These are phyloP conservation scores for Mycosphaerella arachidis DNA, from an alignment of 2,329 filamentous ascomycete genomes.

Conservation along the genomic window DNA sequence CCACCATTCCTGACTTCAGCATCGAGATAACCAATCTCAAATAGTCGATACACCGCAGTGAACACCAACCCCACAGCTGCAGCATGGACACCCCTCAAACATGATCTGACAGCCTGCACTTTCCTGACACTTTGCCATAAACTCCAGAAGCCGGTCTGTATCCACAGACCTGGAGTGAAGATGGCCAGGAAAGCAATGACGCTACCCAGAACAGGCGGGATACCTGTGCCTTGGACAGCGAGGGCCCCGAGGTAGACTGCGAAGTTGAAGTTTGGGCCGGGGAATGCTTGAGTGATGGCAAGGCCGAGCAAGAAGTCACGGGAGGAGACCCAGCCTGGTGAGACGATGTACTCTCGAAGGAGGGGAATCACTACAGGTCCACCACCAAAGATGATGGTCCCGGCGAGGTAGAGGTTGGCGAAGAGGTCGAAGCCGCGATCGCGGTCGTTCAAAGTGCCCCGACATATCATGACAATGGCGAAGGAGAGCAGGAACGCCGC, in stretches of 20 bases:
- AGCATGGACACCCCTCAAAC: slow-evolving; percentile 40
- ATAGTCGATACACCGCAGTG: slow-evolving; percentile 43
- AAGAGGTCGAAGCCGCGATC: slow-evolving; percentile 59
- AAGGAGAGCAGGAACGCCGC: slow-evolving; percentile 53
- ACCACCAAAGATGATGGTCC: slow-evolving; percentile 53
- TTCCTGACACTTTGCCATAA: slow-evolving; percentile 38
- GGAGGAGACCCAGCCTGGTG: slow-evolving; percentile 64
- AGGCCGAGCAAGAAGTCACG: slow-evolving; percentile 70
- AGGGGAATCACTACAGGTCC: slow-evolving; percentile 45
- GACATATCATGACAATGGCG: slow-evolving; percentile 50
- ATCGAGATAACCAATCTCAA: slow-evolving; percentile 43
- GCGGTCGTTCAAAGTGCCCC: slow-evolving; percentile 36
- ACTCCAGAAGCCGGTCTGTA: slow-evolving; percentile 36
- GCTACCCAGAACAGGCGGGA: slow-evolving; percentile 34
- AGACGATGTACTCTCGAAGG: slow-evolving; percentile 49
- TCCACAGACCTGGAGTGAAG: slow-evolving; percentile 38
- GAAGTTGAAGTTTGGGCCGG: slow-evolving; percentile 59
- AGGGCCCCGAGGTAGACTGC: slow-evolving; percentile 41
- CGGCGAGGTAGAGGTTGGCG: slow-evolving; percentile 68
- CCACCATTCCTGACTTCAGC: slow-evolving; percentile 33
- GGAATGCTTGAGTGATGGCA: slow-evolving; percentile 66
- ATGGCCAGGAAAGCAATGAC: slow-evolving; percentile 39
- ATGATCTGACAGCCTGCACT: slow-evolving; percentile 32
- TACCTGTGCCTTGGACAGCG: slow-evolving; percentile 27
- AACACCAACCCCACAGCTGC: slow-evolving; percentile 42